Percentiles rank a stretch among this genome's conserved stretches.
phyloP scores from a whole-genome alignment of 495 filamentous ascomycete genomes.

The Echria macrotheca region DNA sequence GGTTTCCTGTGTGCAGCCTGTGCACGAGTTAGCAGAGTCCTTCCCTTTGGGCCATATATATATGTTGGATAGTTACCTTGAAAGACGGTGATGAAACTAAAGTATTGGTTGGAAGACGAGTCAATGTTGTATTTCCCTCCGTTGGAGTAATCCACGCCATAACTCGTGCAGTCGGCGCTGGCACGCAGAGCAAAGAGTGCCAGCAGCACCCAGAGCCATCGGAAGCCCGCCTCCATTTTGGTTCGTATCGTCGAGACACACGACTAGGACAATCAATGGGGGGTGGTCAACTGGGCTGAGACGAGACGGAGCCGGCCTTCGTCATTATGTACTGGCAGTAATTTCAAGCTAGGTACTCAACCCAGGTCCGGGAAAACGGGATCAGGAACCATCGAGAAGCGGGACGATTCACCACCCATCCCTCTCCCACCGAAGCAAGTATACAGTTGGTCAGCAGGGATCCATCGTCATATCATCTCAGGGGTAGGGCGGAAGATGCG shows the following conservation, averaged over 20 bases:
- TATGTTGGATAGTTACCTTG: constrained; percentile 26
- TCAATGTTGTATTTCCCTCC: constrained; percentile 41
- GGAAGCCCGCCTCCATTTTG: constrained; percentile 18
- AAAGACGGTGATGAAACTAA: constrained; percentile 38
- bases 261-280: background rate
- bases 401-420: constrained; percentile 5
- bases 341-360: background rate
- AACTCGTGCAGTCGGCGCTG: constrained; percentile 33
- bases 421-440: constrained; percentile 1
- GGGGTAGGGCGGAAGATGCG: constrained; percentile 2
- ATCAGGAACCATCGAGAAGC: background rate
- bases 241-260: background rate
- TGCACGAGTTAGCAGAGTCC: background rate
- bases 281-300: background rate
- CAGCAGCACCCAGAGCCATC: constrained; percentile 20
- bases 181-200: constrained; percentile 23
- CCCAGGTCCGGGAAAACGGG: constrained; percentile 8
- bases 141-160: constrained; percentile 40
- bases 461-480: background rate
- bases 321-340: constrained; percentile 5
- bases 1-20: constrained; percentile 35
- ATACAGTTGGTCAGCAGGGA: background rate
- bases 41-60: background rate
- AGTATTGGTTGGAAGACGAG: constrained; percentile 34
- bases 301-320: background rate